phyloP scores from a whole-genome alignment of 2,329 filamentous ascomycete genomes.

The Ascochyta clinopodiicola region DNA sequence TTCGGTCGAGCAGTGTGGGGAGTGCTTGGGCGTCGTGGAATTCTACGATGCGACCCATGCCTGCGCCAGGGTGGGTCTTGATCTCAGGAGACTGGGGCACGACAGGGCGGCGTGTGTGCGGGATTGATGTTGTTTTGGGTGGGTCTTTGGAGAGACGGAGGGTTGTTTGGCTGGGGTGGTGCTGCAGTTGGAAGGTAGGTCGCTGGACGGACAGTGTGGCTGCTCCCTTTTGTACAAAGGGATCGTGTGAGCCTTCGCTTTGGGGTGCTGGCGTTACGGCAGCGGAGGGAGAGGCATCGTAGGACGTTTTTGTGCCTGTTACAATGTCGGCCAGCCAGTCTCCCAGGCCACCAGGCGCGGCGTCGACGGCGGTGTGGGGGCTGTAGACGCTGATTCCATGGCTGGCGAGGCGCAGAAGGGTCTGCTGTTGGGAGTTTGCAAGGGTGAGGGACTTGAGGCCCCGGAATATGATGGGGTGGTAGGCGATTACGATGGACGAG shows the following conservation, averaged over 20 bases:
- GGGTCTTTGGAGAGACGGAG: slow-evolving; percentile 41
- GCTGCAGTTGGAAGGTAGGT: slow-evolving; percentile 54
- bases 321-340: slow-evolving; percentile 94
- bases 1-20: slow-evolving; percentile 65
- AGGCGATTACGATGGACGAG: slow-evolving; percentile 83
- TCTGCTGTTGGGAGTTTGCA: slow-evolving; percentile 83
- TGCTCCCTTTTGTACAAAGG: slow-evolving; percentile 32
- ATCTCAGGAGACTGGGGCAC: slow-evolving; percentile 53
- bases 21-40: slow-evolving; percentile 62
- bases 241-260: slow-evolving; percentile 40
- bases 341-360: slow-evolving; percentile 81
- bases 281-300: slow-evolving; percentile 65
- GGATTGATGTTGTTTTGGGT: slow-evolving; percentile 24
- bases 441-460: slow-evolving; percentile 88
- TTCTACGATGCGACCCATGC: slow-evolving; percentile 67
- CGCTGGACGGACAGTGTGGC: slow-evolving; percentile 33
- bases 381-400: slow-evolving; percentile 94
- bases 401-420: slow-evolving; percentile 80
- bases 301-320: slow-evolving; percentile 58
- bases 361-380: slow-evolving; percentile 94
- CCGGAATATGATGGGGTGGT: slow-evolving; percentile 97
- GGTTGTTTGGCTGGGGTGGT: slow-evolving; percentile 56
- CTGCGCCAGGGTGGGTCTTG: slow-evolving; percentile 56
- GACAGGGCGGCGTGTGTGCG: slow-evolving; percentile 62
- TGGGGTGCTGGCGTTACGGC: slow-evolving; percentile 57